phyloP scores from a whole-genome alignment of 2,329 filamentous ascomycete genomes.

The Alternaria dauci region DNA sequence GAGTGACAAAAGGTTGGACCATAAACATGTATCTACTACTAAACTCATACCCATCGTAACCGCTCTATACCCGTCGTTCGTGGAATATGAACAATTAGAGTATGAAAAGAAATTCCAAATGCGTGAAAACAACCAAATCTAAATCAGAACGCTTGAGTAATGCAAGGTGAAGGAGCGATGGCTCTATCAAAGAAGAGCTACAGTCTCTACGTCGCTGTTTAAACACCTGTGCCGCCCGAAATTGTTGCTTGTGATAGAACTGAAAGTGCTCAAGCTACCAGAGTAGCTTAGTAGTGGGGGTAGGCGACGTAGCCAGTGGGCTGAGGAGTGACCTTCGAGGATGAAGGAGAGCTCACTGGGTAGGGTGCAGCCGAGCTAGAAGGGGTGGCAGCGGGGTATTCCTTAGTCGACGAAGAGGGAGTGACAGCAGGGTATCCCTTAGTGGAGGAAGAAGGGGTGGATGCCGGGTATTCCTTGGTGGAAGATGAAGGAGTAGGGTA shows the following conservation, averaged over 20 bases:
- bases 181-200: conserved; percentile 7
- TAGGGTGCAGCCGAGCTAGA: neutral
- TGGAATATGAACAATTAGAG: conserved; percentile 22
- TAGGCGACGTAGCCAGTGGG: conserved; percentile 24
- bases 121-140: neutral
- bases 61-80: conserved; percentile 17
- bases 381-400: conserved; percentile 11
- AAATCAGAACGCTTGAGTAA: conserved; percentile 30
- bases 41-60: conserved; percentile 46
- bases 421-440: conserved; percentile 1
- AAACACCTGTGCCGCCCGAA: conserved; percentile 18
- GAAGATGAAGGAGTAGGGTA: neutral
- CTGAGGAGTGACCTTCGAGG: conserved; percentile 17
- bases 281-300: conserved; percentile 20
- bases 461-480: conserved; percentile 2
- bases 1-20: conserved; percentile 5
- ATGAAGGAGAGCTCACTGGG: conserved; percentile 5
- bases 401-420: conserved; percentile 16
- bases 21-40: conserved; percentile 71
- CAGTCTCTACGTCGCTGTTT: conserved; percentile 10
- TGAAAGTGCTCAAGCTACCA: conserved; percentile 2
- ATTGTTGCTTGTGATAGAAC: conserved; percentile 14
- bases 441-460: conserved; percentile 3
- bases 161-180: conserved; percentile 31
- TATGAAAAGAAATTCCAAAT: conserved; percentile 13